Conservation (phyloP, 345 rosid species). For the Pugionium dolabratum region DNA sequence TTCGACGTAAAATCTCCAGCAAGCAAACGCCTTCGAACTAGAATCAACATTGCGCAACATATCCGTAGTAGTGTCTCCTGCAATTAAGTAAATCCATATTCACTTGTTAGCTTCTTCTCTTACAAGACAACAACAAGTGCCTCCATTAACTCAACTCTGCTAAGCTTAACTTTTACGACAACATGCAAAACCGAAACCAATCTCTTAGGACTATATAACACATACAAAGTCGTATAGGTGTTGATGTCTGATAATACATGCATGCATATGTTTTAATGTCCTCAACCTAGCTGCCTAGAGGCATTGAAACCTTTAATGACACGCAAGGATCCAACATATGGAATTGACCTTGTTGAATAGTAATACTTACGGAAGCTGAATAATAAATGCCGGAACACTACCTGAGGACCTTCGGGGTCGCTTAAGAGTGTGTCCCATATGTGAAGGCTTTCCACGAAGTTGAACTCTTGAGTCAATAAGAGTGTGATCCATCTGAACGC, state of each 20-base stretch:
- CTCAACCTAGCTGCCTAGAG: not conserved
- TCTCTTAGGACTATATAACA: slow-evolving; percentile 2
- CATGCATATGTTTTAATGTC: slow-evolving; percentile 13
- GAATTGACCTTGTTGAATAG: not conserved
- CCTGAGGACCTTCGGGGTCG: slow-evolving; percentile 95
- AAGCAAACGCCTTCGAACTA: slow-evolving; percentile 51
- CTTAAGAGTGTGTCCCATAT: slow-evolving; percentile 95
- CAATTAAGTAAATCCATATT: not conserved
- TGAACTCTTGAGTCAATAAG: slow-evolving; percentile 92
- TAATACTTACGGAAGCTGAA: slow-evolving; percentile 1
- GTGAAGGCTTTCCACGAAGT: slow-evolving; percentile 83
- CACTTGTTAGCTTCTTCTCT: not conserved
- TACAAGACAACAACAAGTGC: not conserved
- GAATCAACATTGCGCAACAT: not conserved
- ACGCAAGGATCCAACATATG: slow-evolving; percentile 2
- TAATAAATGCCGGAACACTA: slow-evolving; percentile 31
- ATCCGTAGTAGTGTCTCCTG: not conserved
- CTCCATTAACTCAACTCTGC: not conserved
- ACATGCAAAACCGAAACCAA: not conserved
- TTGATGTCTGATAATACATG: not conserved
- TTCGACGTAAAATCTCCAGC: slow-evolving; percentile 54
- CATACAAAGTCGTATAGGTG: not conserved
- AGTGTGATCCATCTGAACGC: slow-evolving; percentile 99
- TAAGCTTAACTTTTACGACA: not conserved
- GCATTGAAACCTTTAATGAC: not conserved